These are phyloP conservation scores for Solanum paucissectum DNA, from an alignment of 257 asterid genomes.

Conservation along the genomic window DNA sequence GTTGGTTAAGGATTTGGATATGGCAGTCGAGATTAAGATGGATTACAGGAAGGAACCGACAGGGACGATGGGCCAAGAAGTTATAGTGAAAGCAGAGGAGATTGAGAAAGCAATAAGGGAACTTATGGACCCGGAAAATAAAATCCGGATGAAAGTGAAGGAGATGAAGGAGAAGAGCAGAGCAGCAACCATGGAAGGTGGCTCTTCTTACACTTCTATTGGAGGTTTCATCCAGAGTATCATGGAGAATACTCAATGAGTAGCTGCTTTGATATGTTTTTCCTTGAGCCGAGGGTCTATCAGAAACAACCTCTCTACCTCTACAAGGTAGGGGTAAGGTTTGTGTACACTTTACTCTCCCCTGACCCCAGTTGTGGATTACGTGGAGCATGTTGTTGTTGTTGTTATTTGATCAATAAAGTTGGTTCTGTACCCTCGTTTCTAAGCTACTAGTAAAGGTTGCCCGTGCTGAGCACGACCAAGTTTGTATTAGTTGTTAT, in stretches of 20 bases:
- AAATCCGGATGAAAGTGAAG: not conserved
- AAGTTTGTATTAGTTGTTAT: not conserved
- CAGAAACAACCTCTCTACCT: not conserved
- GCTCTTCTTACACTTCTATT: not conserved
- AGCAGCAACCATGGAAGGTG: not conserved
- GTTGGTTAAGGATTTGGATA: conserved; percentile 4
- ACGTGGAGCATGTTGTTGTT: not conserved
- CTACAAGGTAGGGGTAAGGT: not conserved
- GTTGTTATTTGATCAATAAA: not conserved
- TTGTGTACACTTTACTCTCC: not conserved
- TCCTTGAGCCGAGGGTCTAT: not conserved
- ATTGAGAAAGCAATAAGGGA: not conserved
- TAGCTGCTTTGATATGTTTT: not conserved
- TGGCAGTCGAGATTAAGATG: conserved; percentile 5
- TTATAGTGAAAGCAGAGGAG: not conserved
- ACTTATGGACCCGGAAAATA: not conserved
- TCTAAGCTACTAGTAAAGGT: not conserved
- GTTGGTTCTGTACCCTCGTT: not conserved
- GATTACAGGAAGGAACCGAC: not conserved
- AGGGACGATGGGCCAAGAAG: not conserved
- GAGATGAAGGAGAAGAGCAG: conserved; percentile 1
- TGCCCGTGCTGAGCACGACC: not conserved
- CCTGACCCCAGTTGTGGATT: not conserved
- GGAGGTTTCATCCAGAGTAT: not conserved
- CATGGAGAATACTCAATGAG: not conserved